Evolutionary conservation across 257 asterid species (phyloP).

Genomic region (Forsythia suspensa): DNA sequence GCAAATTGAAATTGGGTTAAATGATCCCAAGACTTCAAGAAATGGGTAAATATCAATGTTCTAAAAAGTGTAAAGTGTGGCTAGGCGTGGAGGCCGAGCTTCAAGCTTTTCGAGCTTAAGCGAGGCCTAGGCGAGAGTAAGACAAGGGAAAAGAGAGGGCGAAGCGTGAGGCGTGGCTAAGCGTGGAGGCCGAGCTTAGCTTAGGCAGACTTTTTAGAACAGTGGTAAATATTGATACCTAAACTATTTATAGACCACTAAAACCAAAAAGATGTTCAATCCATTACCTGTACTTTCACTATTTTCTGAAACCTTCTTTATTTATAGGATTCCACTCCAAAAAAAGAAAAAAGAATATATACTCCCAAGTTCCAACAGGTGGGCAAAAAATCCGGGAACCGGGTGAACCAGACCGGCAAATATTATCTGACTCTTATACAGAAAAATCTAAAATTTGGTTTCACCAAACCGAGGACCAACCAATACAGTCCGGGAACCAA

Average conservation of each 20-base stretch:
- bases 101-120: too few species aligned
- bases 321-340: not conserved
- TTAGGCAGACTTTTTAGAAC: too few species aligned
- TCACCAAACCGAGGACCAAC: not conserved
- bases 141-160: too few species aligned
- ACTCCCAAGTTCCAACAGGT: not conserved
- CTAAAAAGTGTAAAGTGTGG: too few species aligned
- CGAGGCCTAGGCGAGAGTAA: too few species aligned
- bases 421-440: too few species aligned
- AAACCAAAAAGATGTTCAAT: not conserved
- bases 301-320: not conserved
- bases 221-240: not conserved
- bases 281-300: not conserved
- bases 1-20: not conserved
- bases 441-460: not conserved
- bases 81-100: too few species aligned
- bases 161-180: too few species aligned
- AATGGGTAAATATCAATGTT: not conserved
- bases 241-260: not conserved
- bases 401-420: not conserved
- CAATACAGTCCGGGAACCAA: not conserved
- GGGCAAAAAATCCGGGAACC: not conserved
- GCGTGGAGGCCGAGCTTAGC: too few species aligned
- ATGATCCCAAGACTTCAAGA: not conserved
- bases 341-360: not conserved